A percentile compares a stretch with the other conserved stretches of the same genome.
These are phyloP conservation scores for Microcyclospora pomicola DNA, from an alignment of 2,329 filamentous ascomycete species.

Conservation along the genomic window DNA sequence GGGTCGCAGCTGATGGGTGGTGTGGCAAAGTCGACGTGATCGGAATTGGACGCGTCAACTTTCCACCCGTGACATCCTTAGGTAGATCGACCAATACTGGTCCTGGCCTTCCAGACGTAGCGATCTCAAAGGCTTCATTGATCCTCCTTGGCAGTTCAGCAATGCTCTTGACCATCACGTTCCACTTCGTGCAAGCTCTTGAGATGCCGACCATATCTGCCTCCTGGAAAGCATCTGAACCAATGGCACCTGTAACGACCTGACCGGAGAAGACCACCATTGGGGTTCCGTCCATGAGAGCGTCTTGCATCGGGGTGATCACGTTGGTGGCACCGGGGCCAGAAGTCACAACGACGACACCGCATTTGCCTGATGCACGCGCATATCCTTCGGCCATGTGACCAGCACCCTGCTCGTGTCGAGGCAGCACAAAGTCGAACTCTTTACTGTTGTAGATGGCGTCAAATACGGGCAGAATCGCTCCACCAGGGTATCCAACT, in stretches of 20 bases:
- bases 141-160: constrained; percentile 86
- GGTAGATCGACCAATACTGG: constrained; percentile 92
- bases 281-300: constrained; percentile 85
- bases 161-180: constrained; percentile 93
- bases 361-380: constrained; percentile 80
- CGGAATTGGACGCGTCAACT: constrained; percentile 73
- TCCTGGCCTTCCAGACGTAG: constrained; percentile 82
- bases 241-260: constrained; percentile 79
- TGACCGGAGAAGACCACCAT: constrained; percentile 94
- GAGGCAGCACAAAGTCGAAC: constrained; percentile 88
- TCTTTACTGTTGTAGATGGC: constrained; percentile 97
- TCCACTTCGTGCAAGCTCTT: constrained; percentile 95
- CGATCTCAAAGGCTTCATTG: constrained; percentile 97
- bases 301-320: constrained; percentile 91
- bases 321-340: constrained; percentile 95
- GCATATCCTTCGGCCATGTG: constrained; percentile 99
- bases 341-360: constrained; percentile 92
- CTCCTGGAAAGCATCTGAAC: constrained; percentile 94
- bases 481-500: constrained; percentile 73
- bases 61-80: constrained; percentile 85
- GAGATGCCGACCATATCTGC: constrained; percentile 91
- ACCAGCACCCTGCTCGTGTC: constrained; percentile 93
- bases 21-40: constrained; percentile 58
- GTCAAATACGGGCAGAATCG: constrained; percentile 95
- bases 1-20: constrained; percentile 73